phyloP scores from a whole-genome alignment of 73 alveolate genomes.

The Paramecium sexaurelia region DNA sequence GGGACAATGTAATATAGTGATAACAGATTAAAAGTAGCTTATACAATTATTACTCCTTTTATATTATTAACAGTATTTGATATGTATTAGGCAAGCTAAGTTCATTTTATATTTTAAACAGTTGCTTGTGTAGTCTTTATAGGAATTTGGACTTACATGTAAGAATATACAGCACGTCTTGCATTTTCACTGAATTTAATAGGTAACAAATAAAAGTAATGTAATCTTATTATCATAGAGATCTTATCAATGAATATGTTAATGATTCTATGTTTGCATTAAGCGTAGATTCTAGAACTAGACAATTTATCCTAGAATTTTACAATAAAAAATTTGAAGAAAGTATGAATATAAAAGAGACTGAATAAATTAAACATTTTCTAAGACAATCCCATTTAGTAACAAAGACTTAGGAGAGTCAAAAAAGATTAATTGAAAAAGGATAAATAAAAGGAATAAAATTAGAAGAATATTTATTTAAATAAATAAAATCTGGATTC shows the following conservation, averaged over 20 bases:
- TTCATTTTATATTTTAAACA: not conserved
- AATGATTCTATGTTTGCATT: not conserved
- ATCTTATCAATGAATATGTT: not conserved
- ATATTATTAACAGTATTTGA: not conserved
- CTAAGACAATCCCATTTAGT: not conserved
- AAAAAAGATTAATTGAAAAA: not conserved
- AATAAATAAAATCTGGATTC: not conserved
- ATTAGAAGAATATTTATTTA: not conserved
- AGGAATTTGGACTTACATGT: not conserved
- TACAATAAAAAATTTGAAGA: not conserved
- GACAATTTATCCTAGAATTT: not conserved
- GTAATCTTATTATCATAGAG: not conserved
- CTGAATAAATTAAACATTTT: not conserved
- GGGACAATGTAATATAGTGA: not conserved
- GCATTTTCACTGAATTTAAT: slow-evolving; percentile 14
- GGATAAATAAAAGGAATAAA: not conserved
- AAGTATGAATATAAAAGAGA: not conserved
- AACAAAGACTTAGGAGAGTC: not conserved
- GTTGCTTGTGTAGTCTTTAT: not conserved
- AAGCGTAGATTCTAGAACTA: not conserved
- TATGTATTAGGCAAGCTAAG: not conserved
- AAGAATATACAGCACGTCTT: not conserved
- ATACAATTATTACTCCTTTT: not conserved
- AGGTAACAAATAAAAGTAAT: not conserved
- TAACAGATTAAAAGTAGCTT: not conserved